Conservation (phyloP, 805 yeast genomes). For the Suhomyces xylopsoci region DNA sequence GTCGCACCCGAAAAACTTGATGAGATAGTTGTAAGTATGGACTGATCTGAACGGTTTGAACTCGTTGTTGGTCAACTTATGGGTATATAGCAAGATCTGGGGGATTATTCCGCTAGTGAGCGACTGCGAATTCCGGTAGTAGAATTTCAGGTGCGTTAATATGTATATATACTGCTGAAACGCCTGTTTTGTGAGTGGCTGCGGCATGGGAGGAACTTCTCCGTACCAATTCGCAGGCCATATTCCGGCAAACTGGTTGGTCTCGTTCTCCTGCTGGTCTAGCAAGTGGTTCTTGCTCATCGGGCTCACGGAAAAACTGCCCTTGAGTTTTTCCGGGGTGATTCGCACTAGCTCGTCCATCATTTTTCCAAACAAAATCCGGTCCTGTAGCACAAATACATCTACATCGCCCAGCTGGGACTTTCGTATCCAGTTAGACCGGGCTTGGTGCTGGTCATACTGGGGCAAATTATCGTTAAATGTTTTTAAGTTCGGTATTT, state of each 20-base stretch:
- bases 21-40: slow-evolving; percentile 38
- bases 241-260: slow-evolving; percentile 8
- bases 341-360: slow-evolving; percentile 26
- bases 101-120: slow-evolving; percentile 35
- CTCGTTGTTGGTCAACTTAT: slow-evolving; percentile 28
- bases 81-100: slow-evolving; percentile 37
- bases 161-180: slow-evolving; percentile 36
- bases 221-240: slow-evolving; percentile 23
- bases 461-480: slow-evolving; percentile 20
- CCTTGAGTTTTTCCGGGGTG: slow-evolving; percentile 30
- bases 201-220: slow-evolving; percentile 34
- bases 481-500: slow-evolving; percentile 31
- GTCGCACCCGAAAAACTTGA: slow-evolving; percentile 38
- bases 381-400: slow-evolving; percentile 25
- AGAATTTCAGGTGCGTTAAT: slow-evolving; percentile 32
- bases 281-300: slow-evolving; percentile 14
- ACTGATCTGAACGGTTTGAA: slow-evolving; percentile 30
- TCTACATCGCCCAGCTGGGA: slow-evolving; percentile 17
- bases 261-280: slow-evolving; percentile 18
- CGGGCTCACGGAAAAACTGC: slow-evolving; percentile 12
- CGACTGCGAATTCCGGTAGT: slow-evolving; percentile 32
- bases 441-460: slow-evolving; percentile 26
- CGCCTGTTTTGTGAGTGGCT: slow-evolving; percentile 20
- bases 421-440: slow-evolving; percentile 23
- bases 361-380: slow-evolving; percentile 31